Evolutionary conservation across 176 grass and related monocot genomes (phyloP), one percentile per base, ranked within the genome.

Genomic region (Dactylis glomerata): DNA sequence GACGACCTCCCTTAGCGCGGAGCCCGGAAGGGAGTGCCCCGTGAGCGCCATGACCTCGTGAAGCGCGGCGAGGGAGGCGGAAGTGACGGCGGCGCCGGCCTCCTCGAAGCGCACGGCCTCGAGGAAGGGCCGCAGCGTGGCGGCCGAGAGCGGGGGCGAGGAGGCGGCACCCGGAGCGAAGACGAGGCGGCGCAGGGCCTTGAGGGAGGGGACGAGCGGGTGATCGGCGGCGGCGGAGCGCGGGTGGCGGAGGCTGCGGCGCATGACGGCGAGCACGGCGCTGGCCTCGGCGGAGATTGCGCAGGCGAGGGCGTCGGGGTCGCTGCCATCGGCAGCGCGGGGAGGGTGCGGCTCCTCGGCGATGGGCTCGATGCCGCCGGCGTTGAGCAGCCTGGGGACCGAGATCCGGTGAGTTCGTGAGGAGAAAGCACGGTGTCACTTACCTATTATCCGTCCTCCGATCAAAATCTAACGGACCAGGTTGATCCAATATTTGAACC

Each of bases 191-290:
- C 93, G 96, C 30, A 99, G 96, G 42, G 88, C 81, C 74, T 92
- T 90, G 73, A 99, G 92, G 28, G 89, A 92, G 58, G 85, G 80
- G 10, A 96, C 90, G 49, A 99, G 91, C 50, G 90, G 86, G 70
- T 91, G 93, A 68, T 96, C 91, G 47, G 77, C 89, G 1, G 75
- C 77, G 1, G 75, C 77, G 9, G 77, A 67, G 78, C 89, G 77
- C 57, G 82, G 84, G 77, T 91, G 89, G 59, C 91, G 93, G 58
- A 92, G 85, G 68, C 90, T 86, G 1, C 91, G 89, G 17, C 96
- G 96, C 93, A 96, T 94, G 61, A 94, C 87, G 77, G 96, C 87
- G 7, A 99, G 93, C 51, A 99, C 96, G 30, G 93, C 64, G 84
- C 93, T 90, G 24, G 91, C 94, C 90, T 96, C 88, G 20, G 93